Evolutionary conservation across 2,329 filamentous ascomycete species (phyloP), one percentile per base, ranked within the genome.

Genomic region (Colletotrichum aenigma): DNA sequence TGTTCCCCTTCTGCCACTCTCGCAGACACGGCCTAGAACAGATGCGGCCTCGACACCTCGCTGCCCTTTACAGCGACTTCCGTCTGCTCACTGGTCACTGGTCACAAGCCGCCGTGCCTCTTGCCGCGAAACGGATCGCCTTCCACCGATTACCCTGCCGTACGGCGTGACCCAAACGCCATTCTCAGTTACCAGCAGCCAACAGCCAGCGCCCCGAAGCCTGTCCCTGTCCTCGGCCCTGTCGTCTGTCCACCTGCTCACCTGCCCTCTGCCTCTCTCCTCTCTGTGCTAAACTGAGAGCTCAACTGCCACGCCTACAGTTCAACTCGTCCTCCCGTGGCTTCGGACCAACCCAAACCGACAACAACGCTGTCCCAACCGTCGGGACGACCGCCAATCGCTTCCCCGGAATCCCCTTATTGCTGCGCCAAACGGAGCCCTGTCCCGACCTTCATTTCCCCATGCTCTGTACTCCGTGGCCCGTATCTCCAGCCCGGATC

Each of bases 51-150:
- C 60, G 38, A 65, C 74, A 64, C 16, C 70, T 76, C 70, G 74
- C 70, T 64, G 70, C 43, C 70, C 70, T 52, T 68, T 69, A 65
- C 73, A 73, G 70, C 64, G 73, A 38, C 36, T 62, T 76, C 70
- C 65, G 64, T 74, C 36, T 43, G 34, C 34, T 36, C 34, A 36
- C 32, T 34, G 36, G 16, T 38, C 36, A 38, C 74, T 52, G 65
- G 64, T 76, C 74, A 76, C 74, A 70, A 68, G 74, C 70, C 43
- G 62, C 32, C 55, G 38, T 67, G 55, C 72, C 68, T 74, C 64
- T 62, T 73, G 26, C 74, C 48, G 34, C 74, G 70, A 76, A 76
- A 76, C 74, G 74, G 70, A 76, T 76, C 74, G 74, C 65, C 70
- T 8, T 67, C 60, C 34, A 66, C 28, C 36, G 58, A 30, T 43